Evolutionary conservation across 169 alveolate species (phyloP), one percentile per base, ranked within the genome.

Genomic region (Plasmodium berghei): DNA sequence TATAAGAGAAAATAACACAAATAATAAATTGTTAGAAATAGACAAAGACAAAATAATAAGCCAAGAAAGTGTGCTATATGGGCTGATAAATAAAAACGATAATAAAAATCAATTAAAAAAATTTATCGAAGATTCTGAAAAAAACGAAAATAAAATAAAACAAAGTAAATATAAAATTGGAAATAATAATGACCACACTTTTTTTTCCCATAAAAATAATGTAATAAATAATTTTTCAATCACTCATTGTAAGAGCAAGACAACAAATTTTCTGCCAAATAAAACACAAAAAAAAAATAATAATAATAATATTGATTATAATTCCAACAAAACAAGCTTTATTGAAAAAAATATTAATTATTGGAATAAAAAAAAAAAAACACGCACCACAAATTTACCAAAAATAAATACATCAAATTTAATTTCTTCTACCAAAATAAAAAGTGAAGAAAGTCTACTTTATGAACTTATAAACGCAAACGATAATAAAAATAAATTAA

Each of bases 1-100:
- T 0, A 2, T 70, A 56, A 70, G 45, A 46, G 22, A 70, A 28
- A 9, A 56, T 4, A 24, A 46, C 14, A 18, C 40, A 45, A 24
- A 20, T 16, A 42, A 59, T 59, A 34, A 63, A 9, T 9, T 4
- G 28, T 16, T n/a, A 63, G 8, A 18, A 22, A 59, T 20, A 10
- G 69, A 59, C 14, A 59, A 59, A 16, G 2, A 63, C 5, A 24
- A 24, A 28, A 9, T 14, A 58, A 73, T 58, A 45, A 56, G 87
- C 45, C 87, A 73, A 24, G 87, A 73, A 40, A 55, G 62, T n/a
- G 5, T 73, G 40, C 73, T 73, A 28, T 73, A 73, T 34, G 87
- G 61, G 42, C 52, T 73, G n/a, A 73, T 73, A 34, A 45, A 73
- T 46, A 73, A 42, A 40, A 59, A 73, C 18, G 73, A 24, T 28